Conservation (phyloP, 2,329 filamentous ascomycete genomes). For the Ceratocystis papillata region DNA sequence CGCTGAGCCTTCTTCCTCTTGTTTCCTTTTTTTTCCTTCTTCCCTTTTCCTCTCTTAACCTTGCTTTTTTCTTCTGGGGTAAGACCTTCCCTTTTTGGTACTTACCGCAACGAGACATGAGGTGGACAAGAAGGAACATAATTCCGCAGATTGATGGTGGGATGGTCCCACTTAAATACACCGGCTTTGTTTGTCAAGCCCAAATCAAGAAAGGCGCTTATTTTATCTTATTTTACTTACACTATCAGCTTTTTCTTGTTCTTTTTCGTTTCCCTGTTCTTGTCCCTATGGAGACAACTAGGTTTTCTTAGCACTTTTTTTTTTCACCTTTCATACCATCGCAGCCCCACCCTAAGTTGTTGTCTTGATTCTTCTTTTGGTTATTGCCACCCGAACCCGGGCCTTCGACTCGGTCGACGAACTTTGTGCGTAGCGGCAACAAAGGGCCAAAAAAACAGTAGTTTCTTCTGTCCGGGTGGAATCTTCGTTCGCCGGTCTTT, state of each 20-base stretch:
- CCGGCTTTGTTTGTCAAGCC: no score
- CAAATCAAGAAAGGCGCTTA: not conserved
- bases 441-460: no score
- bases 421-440: not conserved
- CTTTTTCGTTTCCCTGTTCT: not conserved
- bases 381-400: constrained; percentile 11
- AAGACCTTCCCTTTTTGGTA: not conserved
- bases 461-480: no score
- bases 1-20: not conserved
- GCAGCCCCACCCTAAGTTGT: not conserved
- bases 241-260: not conserved
- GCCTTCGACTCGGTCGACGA: not conserved
- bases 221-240: constrained; percentile 6
- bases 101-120: not conserved
- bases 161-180: not conserved
- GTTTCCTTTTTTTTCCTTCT: not conserved
- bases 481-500: no score
- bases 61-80: not conserved
- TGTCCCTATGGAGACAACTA: not conserved
- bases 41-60: not conserved
- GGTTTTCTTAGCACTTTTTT: no score
- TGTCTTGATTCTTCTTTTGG: not conserved
- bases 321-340: no score
- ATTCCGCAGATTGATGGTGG: not conserved
- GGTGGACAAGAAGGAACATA: not conserved